Conservation (phyloP, 805 yeast species). For the Cyberlindnera bimundalis region DNA sequence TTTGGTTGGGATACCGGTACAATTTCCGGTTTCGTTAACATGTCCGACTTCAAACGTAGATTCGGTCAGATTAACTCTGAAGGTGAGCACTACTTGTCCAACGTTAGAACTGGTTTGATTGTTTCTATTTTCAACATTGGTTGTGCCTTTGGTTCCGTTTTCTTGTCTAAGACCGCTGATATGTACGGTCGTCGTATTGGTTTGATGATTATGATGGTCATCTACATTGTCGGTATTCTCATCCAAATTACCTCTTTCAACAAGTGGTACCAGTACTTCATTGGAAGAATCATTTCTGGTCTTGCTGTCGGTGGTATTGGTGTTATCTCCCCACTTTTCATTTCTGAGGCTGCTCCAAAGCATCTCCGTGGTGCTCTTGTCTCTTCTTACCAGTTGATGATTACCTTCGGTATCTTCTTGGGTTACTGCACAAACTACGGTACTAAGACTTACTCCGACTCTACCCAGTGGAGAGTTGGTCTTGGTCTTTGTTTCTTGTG, state of each 20-base stretch:
- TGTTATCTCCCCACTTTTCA: constrained; percentile 71
- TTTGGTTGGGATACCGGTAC: constrained; percentile 85
- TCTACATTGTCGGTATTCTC: constrained; percentile 64
- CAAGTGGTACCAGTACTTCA: constrained; percentile 67
- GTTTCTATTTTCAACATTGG: constrained; percentile 68
- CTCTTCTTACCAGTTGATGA: constrained; percentile 64
- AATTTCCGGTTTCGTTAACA: constrained; percentile 66
- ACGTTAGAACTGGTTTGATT: constrained; percentile 53
- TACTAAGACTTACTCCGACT: constrained; percentile 54
- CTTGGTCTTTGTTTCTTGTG: constrained; percentile 53
- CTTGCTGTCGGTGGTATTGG: constrained; percentile 75
- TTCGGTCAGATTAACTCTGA: constrained; percentile 46
- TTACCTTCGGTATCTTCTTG: constrained; percentile 68
- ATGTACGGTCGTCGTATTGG: constrained; percentile 63
- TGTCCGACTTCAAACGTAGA: constrained; percentile 49
- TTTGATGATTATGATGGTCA: constrained; percentile 55
- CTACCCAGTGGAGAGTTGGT: constrained; percentile 76
- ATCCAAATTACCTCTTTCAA: constrained; percentile 54
- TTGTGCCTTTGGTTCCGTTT: constrained; percentile 70
- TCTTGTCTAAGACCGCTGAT: constrained; percentile 58
- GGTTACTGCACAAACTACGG: constrained; percentile 76
- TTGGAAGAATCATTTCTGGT: constrained; percentile 71
- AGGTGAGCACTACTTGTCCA: constrained; percentile 47
- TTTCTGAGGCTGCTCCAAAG: constrained; percentile 69
- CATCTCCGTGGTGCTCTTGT: constrained; percentile 69